These are phyloP conservation scores for Bipolaris victoriae DNA, from an alignment of 2,329 filamentous ascomycete species.

Conservation along the genomic window DNA sequence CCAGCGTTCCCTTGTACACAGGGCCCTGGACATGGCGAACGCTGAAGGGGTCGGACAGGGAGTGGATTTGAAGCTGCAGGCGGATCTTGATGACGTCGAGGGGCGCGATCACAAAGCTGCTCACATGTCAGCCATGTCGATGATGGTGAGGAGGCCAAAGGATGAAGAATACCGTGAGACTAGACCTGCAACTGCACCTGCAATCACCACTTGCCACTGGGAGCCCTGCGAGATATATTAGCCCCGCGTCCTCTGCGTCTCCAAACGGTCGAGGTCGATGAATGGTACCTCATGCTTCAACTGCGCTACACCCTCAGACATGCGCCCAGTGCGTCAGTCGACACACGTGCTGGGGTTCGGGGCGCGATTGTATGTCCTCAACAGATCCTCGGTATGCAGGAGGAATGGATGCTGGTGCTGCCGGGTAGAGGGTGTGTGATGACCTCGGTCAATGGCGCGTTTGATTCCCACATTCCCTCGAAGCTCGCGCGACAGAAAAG, in stretches of 20 bases:
- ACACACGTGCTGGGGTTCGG: slow-evolving; percentile 24
- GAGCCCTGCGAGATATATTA: slow-evolving; percentile 60
- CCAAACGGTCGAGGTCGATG: neutral
- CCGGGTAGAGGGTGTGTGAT: slow-evolving; percentile 23
- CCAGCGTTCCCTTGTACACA: slow-evolving; percentile 75
- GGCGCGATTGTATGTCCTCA: slow-evolving; percentile 16
- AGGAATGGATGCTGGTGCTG: slow-evolving; percentile 12
- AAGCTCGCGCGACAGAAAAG: slow-evolving; percentile 27
- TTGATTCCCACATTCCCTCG: slow-evolving; percentile 24
- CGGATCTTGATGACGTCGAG: slow-evolving; percentile 98
- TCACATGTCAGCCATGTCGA: slow-evolving; percentile 9
- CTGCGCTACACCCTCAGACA: slow-evolving; percentile 67
- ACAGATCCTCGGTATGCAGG: slow-evolving; percentile 22
- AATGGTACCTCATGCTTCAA: slow-evolving; percentile 70
- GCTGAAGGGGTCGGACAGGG: slow-evolving; percentile 73
- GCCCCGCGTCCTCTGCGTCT: neutral
- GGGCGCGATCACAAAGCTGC: slow-evolving; percentile 88
- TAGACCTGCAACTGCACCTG: slow-evolving; percentile 77
- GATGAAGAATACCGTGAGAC: slow-evolving; percentile 76
- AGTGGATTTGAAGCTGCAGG: slow-evolving; percentile 89
- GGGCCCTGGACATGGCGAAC: slow-evolving; percentile 56
- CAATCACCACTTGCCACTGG: slow-evolving; percentile 67
- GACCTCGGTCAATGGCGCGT: slow-evolving; percentile 27
- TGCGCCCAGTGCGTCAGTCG: slow-evolving; percentile 56
- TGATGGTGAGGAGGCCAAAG: neutral